phyloP scores from a whole-genome alignment of 768 basidiomycete species.

The Sporobolomyces pararoseus region DNA sequence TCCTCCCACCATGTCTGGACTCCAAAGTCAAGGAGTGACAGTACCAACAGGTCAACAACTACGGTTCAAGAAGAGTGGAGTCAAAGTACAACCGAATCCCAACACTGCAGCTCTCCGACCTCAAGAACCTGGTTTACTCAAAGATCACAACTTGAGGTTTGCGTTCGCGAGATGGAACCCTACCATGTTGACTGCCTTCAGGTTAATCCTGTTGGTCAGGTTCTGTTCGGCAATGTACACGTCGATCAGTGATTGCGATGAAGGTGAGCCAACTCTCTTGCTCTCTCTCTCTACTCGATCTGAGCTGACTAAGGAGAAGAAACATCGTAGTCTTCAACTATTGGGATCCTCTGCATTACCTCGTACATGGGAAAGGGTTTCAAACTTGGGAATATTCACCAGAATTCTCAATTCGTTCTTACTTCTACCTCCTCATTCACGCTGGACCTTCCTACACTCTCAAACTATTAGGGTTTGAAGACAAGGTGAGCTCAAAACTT shows the following conservation, averaged over 20 bases:
- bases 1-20: conserved; percentile 4
- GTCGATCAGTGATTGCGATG: conserved; percentile 92
- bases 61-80: conserved; percentile 26
- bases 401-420: conserved; percentile 83
- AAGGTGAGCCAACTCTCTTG: conserved; percentile 60
- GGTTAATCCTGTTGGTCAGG: conserved; percentile 75
- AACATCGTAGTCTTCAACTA: conserved; percentile 83
- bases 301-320: not conserved
- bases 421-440: conserved; percentile 86
- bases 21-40: conserved; percentile 28
- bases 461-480: conserved; percentile 55
- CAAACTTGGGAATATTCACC: conserved; percentile 98
- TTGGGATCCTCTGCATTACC: conserved; percentile 95
- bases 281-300: not conserved
- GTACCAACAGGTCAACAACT: conserved; percentile 38
- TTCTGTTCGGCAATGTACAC: conserved; percentile 82
- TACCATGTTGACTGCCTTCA: conserved; percentile 73
- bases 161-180: conserved; percentile 53
- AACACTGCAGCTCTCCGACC: conserved; percentile 22
- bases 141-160: conserved; percentile 33
- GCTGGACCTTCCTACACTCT: conserved; percentile 63
- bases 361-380: conserved; percentile 79
- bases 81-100: conserved; percentile 13
- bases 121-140: conserved; percentile 30
- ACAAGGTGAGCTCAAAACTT: conserved; percentile 74